Percentiles rank a stretch among this genome's conserved stretches.
Conservation (phyloP, 2,329 filamentous ascomycete genomes). For the Onygenales sp. region DNA sequence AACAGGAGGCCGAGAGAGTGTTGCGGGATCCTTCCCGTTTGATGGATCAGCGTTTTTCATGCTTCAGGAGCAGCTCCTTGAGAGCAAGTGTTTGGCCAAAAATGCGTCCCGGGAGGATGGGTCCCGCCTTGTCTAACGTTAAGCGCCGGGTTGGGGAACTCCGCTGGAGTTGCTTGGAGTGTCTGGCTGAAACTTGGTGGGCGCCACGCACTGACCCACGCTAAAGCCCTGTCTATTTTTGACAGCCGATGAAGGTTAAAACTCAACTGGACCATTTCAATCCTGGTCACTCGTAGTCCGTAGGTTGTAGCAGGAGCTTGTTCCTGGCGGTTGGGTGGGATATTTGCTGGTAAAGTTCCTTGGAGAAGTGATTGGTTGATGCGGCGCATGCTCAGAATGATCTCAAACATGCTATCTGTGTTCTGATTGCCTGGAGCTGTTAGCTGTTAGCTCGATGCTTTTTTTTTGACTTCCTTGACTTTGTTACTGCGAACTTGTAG, state of each 20-base stretch:
- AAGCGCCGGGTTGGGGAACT: background rate
- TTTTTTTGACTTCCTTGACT: no score
- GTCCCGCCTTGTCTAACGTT: background rate
- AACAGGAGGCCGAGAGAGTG: no score
- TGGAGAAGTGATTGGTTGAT: conserved; percentile 5
- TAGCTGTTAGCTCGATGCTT: background rate
- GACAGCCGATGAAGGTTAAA: background rate
- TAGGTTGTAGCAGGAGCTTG: background rate
- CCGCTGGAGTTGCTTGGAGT: background rate
- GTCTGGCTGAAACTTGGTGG: background rate
- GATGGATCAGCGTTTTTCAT: no score
- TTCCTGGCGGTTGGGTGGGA: background rate
- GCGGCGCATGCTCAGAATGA: conserved; percentile 5
- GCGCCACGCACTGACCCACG: background rate
- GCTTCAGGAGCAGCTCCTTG: no score
- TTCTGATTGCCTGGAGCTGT: background rate
- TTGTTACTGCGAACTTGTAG: no score
- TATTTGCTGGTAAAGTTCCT: background rate
- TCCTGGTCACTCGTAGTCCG: no score
- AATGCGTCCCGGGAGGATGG: background rate
- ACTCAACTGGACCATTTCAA: background rate
- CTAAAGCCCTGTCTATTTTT: background rate
- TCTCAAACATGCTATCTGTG: conserved; percentile 6
- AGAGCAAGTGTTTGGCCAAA: background rate
- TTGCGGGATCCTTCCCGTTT: no score